Evolutionary conservation across 2,329 filamentous ascomycete species (phyloP), one percentile per base, ranked within the genome.

Genomic region (Epichloe sylvatica): DNA sequence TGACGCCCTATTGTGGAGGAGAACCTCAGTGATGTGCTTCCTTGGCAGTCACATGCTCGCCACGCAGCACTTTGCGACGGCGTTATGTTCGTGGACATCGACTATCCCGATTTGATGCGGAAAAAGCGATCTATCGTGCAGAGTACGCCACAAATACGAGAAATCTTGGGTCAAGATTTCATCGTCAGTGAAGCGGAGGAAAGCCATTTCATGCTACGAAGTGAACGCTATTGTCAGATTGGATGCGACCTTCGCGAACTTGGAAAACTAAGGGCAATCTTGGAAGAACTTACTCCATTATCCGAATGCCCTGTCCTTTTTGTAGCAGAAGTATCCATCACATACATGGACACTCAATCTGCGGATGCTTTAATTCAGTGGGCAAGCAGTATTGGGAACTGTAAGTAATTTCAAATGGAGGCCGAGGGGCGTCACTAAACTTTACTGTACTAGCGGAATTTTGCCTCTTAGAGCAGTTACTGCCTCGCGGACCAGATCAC

Each of bases 291-390:
- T 42, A 62, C 87, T 2, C 70, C 82, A 38, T 62, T 83, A 15
- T 62, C 73, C 1, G 68, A 77, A 7, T 80, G 77, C 51, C 72
- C 75, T 3, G 75, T 95, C 2, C 70, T 96, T 23, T 94, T 92
- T 58, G 76, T 89, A 25, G 89, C 89, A 1, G 91, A 97, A 66
- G 89, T 95, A 13, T 94, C 89, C 3, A 78, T 94, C 39, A 92
- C 88, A 1, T 94, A 94, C 59, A 94, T 95, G 86, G 80, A 88
- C 50, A 78, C 80, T 2, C 64, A 76, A 21, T 80, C 80, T 39
- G 81, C 88, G 5, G 83, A 95, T 68, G 72, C 75, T 15, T 71
- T 96, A 8, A 81, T 96, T 33, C 63, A 73, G 46, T 96, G 88
- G 88, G 83, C 85, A n/a, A 78, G 80, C 49, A 77, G 69, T 11